A percentile compares a stretch with the other conserved stretches of the same genome.
Evolutionary conservation across 2,329 filamentous ascomycete genomes (phyloP).

Genomic region (Penicillium sumatraense): DNA sequence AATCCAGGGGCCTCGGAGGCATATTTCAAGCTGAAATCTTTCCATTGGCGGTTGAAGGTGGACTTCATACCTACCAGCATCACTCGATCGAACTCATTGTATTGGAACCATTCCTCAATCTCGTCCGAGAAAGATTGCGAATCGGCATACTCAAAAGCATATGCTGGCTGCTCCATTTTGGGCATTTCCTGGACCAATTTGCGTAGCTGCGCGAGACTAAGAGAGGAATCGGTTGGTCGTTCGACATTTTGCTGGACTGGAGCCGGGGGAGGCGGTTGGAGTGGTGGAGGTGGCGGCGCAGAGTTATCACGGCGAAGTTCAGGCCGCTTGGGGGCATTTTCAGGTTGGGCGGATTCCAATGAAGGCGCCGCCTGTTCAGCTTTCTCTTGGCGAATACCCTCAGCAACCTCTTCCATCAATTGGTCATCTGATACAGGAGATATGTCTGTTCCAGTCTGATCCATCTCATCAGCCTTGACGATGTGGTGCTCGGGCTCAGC

Average conservation of each 20-base stretch:
- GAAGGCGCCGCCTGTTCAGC: slow-evolving; percentile 22
- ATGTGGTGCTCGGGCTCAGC: slow-evolving; percentile 38
- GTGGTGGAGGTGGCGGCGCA: slow-evolving; percentile 49
- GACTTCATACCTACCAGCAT: slow-evolving; percentile 76
- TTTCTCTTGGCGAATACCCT: slow-evolving; percentile 43
- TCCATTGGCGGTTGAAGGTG: slow-evolving; percentile 79
- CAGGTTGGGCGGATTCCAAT: slow-evolving; percentile 18
- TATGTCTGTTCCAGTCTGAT: slow-evolving; percentile 53
- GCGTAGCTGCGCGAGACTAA: slow-evolving; percentile 74
- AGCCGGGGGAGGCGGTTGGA: slow-evolving; percentile 52
- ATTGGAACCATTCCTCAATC: slow-evolving; percentile 96
- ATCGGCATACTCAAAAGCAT: slow-evolving; percentile 84
- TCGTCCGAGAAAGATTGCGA: slow-evolving; percentile 79
- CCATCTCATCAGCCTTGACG: slow-evolving; percentile 55
- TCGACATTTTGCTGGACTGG: slow-evolving; percentile 45
- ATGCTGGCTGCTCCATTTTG: slow-evolving; percentile 70
- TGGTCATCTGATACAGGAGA: slow-evolving; percentile 49
- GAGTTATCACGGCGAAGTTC: slow-evolving; percentile 42
- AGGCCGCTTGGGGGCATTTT: slow-evolving; percentile 33
- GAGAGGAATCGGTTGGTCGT: slow-evolving; percentile 65
- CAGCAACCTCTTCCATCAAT: slow-evolving; percentile 46
- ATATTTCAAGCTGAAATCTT: slow-evolving; percentile 52
- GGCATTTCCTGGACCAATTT: slow-evolving; percentile 76
- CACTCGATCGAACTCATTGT: slow-evolving; percentile 82
- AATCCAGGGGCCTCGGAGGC: slow-evolving; percentile 43